Evolutionary conservation across 768 basidiomycete species (phyloP).

Genomic region (Psilocybe azurescens): DNA sequence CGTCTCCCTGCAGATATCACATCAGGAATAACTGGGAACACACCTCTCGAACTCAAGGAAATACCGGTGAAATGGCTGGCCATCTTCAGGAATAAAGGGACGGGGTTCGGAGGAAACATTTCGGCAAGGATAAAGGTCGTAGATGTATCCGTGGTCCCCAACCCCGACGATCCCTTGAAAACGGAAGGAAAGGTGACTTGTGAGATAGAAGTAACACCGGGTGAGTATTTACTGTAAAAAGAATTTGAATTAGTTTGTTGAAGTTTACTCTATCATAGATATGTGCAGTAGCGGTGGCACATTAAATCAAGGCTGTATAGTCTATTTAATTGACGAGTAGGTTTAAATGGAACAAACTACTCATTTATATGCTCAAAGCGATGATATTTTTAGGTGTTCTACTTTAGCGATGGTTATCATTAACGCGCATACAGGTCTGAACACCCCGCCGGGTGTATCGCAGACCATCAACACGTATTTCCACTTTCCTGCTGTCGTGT

Average conservation of each 20-base stretch:
- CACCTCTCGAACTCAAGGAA: constrained; percentile 39
- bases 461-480: constrained; percentile 51
- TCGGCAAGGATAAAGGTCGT: constrained; percentile 33
- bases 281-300: constrained; percentile 44
- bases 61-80: constrained; percentile 43
- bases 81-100: constrained; percentile 32
- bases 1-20: constrained; percentile 29
- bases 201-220: constrained; percentile 49
- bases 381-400: constrained; percentile 40
- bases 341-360: constrained; percentile 9
- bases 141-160: constrained; percentile 46
- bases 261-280: constrained; percentile 34
- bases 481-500: constrained; percentile 47
- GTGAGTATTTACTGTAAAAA: constrained; percentile 30
- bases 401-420: constrained; percentile 42
- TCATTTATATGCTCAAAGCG: neutral
- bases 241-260: neutral
- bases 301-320: constrained; percentile 46
- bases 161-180: constrained; percentile 38
- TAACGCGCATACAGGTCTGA: constrained; percentile 35
- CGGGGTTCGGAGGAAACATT: constrained; percentile 36
- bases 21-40: constrained; percentile 40
- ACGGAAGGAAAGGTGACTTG: constrained; percentile 43
- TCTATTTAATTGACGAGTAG: constrained; percentile 54
- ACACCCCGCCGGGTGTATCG: constrained; percentile 41